Evolutionary conservation across 768 basidiomycete species (phyloP), one percentile per base, ranked within the genome.

Genomic region (Boletus sp.): DNA sequence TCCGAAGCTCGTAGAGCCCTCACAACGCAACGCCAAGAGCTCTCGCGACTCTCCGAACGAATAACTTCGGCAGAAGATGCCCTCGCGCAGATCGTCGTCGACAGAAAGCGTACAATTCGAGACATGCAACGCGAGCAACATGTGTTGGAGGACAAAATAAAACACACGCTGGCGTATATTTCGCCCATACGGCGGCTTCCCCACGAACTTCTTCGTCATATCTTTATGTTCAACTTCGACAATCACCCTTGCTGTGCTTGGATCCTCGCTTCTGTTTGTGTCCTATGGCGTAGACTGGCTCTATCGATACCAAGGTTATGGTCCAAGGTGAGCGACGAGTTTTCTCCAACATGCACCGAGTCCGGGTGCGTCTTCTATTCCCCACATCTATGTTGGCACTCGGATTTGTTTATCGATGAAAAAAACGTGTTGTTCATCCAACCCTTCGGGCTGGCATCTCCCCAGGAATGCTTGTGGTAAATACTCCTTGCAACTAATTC

Each of bases 161-260:
- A 70, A 29, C 73, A 72, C 23, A 78, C 83, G 4, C 71, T 78
- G 66, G 85, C 85, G 1, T 90, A 88, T 64, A 75, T 90, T 53
- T 81, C 88, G 11, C 88, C 88, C 32, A 84, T 91, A 57, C 76
- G 85, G 29, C 75, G 85, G 39, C 75, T 92, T 25, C 89, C 89
- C 1, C 71, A 78, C 35, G 90, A 92, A 60, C 72, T 92, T n/a
- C 75, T 90, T 47, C 77, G 85, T 50, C 80, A 84, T 54, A 82
- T 92, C 61, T 92, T 92, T 64, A 65, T 82, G 56, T 80, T 81
- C 71, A 79, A 78, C 60, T 90, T 88, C 58, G 82, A 86, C 51
- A 80, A 82, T 51, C 77, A 86, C 65, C 80, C 85, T n/a, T 85
- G 84, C 63, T 83, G 81, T 63, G 85, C 86, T 7, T 91, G 89